These are phyloP conservation scores for Claviceps sp. DNA, from an alignment of 2,329 filamentous ascomycete species.

Conservation along the genomic window DNA sequence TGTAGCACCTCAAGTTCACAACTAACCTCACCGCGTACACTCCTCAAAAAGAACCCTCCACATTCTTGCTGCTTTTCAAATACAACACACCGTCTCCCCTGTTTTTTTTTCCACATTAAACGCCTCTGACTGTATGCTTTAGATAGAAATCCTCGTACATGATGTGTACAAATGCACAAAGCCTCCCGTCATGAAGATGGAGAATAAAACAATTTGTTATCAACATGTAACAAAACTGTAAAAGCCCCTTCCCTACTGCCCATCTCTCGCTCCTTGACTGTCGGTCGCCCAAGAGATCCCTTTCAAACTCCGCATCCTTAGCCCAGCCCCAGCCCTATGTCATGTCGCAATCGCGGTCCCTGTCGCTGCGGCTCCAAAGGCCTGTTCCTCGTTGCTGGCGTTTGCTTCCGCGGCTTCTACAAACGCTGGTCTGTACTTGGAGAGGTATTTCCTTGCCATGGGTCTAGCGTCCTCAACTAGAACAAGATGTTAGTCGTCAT, in stretches of 20 bases:
- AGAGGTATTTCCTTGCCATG: conserved; percentile 48
- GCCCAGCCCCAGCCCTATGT: background rate
- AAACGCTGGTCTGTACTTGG: conserved; percentile 46
- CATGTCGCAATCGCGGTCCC: conserved; percentile 19
- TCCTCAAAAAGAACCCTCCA: background rate
- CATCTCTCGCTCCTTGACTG: background rate
- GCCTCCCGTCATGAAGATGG: too few relatives aligned
- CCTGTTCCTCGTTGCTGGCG: conserved; percentile 10
- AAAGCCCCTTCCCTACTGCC: too few relatives aligned
- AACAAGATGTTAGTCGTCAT: background rate
- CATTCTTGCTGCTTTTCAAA: background rate
- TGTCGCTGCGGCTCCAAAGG: conserved; percentile 8
- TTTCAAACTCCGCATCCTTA: background rate
- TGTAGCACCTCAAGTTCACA: too few relatives aligned
- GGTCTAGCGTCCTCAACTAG: conserved; percentile 49
- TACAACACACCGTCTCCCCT: background rate
- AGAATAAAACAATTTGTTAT: too few relatives aligned
- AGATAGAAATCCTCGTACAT: background rate
- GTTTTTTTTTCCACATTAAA: background rate
- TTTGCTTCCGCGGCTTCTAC: conserved; percentile 19
- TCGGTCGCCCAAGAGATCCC: background rate
- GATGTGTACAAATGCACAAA: background rate
- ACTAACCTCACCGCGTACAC: too few relatives aligned
- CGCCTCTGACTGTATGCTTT: background rate
- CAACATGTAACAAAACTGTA: too few relatives aligned